phyloP scores from a whole-genome alignment of 139 green algal genomes.

The Micromonas pusilla region DNA sequence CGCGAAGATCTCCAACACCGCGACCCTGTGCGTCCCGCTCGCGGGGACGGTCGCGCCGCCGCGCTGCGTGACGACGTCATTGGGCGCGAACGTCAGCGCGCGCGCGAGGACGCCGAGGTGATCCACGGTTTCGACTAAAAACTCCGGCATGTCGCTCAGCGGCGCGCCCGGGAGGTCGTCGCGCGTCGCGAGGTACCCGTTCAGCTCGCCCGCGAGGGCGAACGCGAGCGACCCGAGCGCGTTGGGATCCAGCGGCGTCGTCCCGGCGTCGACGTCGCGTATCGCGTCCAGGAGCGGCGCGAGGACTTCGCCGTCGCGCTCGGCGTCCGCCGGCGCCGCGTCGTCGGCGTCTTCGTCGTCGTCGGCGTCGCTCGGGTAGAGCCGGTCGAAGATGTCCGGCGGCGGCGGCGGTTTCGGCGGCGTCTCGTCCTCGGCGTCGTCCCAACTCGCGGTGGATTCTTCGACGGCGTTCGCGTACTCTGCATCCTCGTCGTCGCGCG shows the following conservation, averaged over 20 bases:
- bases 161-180: background rate
- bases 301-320: background rate
- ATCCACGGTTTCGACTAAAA: background rate
- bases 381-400: background rate
- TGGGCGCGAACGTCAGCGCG: background rate
- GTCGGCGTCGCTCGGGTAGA: background rate
- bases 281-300: background rate
- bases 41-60: background rate
- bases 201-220: background rate
- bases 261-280: background rate
- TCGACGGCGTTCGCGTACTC: too few relatives aligned
- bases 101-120: background rate
- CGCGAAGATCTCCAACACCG: slow-evolving; percentile 7
- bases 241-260: background rate
- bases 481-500: too few relatives aligned
- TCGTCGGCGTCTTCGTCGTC: background rate
- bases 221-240: background rate
- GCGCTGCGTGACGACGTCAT: background rate
- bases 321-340: background rate
- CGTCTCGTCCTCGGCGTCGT: background rate
- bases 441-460: too few relatives aligned
- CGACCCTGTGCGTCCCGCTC: slow-evolving; percentile 1
- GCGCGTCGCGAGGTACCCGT: background rate
- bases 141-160: slow-evolving; percentile 9
- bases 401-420: too few relatives aligned